Evolutionary conservation across 257 asterid species (phyloP), one percentile per base, ranked within the genome.

Genomic region (Anisodus acutangulus): DNA sequence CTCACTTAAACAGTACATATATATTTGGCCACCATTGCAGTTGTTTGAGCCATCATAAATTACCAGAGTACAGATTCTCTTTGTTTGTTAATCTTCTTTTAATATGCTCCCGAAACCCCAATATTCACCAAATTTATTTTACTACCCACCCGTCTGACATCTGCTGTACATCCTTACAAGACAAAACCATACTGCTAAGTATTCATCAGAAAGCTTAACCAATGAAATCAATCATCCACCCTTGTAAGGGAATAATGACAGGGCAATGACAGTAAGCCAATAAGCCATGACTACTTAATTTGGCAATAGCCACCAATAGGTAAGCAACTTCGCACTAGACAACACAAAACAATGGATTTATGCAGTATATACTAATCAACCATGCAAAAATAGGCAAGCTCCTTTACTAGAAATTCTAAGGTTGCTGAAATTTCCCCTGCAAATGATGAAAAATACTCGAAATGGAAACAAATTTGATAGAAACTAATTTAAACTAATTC

Each of bases 71-170:
- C 47, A 76, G 26, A 51, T 76, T 76, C 63, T n/a, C 13, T 7
- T 76, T 74, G 41, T 76, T 12, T 51, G 81, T 26, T 49, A 19
- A 74, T 47, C n/a, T 74, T 74, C 80, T 51, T 49, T 74, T 74
- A 74, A 26, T 15, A 26, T 51, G 26, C 81, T 53, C 63, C 63
- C 64, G 43, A 41, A 17, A 43, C 57, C 78, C 79, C 57, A 43
- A 43, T 43, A 39, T 70, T 70, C 15, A 17, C 55, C 79, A n/a
- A 70, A 43, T 7, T 43, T 43, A 70, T 41, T 70, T 22, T 70
- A 43, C 79, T n/a, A 17, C 37, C 79, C 41, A 8, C 55, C n/a
- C 57, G 6, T 17, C 57, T 70, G 57, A 43, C 57, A 17, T 31
- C 57, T 43, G 16, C 57, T 70, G 79, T 43, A 43, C 79, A 70